Percentiles rank a stretch among this genome's conserved stretches.
Conservation (phyloP, 768 basidiomycete species). For the Serpula lacrymans region DNA sequence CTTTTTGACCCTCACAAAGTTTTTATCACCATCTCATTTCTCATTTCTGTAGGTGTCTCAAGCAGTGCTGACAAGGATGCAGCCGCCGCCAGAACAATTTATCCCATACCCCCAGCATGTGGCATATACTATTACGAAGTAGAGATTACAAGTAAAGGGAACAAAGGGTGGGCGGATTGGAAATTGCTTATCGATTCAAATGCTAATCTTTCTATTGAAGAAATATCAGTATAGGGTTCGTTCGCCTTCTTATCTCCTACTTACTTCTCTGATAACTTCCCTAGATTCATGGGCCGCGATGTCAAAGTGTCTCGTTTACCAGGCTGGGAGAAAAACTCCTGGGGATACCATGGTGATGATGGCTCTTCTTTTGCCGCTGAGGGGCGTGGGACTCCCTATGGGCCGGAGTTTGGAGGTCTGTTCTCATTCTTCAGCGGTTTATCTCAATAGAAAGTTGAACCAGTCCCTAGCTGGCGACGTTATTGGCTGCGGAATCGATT, state of each 20-base stretch:
- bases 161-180: constrained; percentile 60
- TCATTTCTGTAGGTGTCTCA: constrained; percentile 40
- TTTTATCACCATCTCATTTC: too few relatives aligned
- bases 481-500: constrained; percentile 92
- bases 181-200: constrained; percentile 7
- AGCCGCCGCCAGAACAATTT: constrained; percentile 73
- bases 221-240: constrained; percentile 80
- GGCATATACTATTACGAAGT: constrained; percentile 97
- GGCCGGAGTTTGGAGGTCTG: constrained; percentile 79
- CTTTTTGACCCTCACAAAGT: neutral
- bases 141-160: constrained; percentile 74
- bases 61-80: constrained; percentile 75
- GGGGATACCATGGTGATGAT: constrained; percentile 94
- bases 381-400: constrained; percentile 68
- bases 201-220: constrained; percentile 33
- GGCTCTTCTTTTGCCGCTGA: constrained; percentile 75
- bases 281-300: constrained; percentile 63
- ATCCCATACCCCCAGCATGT: constrained; percentile 77
- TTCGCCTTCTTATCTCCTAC: constrained; percentile 3
- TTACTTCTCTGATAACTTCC: constrained; percentile 11
- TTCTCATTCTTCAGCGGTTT: constrained; percentile 8
- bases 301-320: constrained; percentile 74
- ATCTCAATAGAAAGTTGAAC: constrained; percentile 7
- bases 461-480: constrained; percentile 67
- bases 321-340: constrained; percentile 82